Evolutionary conservation across 2,329 filamentous ascomycete species (phyloP).

Genomic region (Aspergillus hortae): DNA sequence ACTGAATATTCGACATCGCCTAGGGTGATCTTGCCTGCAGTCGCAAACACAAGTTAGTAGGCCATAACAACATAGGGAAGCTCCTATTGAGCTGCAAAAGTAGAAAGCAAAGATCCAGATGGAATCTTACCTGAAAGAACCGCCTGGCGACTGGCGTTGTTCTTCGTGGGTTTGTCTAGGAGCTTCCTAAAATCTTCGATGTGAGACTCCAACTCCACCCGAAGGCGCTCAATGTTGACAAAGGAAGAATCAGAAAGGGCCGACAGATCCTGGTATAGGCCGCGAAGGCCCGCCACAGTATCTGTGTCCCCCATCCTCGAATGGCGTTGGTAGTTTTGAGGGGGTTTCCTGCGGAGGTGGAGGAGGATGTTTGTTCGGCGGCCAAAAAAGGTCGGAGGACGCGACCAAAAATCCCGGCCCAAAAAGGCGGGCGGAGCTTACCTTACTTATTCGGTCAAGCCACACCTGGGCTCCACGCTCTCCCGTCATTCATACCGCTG

Average conservation of each 20-base stretch:
- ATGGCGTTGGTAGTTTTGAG: slow-evolving; percentile 25
- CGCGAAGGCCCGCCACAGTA: slow-evolving; percentile 72
- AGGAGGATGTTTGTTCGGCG: slow-evolving; percentile 25
- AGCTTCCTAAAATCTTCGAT: slow-evolving; percentile 66
- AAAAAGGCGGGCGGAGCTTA: slow-evolving; percentile 4
- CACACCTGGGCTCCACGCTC: neutral
- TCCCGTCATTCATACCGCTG: neutral
- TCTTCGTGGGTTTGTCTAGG: slow-evolving; percentile 71
- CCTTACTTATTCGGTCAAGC: slow-evolving; percentile 1
- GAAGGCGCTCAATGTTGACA: slow-evolving; percentile 66
- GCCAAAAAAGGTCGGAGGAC: slow-evolving; percentile 34
- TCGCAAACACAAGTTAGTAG: slow-evolving; percentile 17
- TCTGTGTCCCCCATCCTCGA: slow-evolving; percentile 66
- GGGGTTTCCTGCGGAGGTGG: slow-evolving; percentile 14
- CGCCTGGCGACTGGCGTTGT: slow-evolving; percentile 68
- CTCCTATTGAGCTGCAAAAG: neutral
- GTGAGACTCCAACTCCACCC: slow-evolving; percentile 62
- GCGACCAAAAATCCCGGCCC: slow-evolving; percentile 34
- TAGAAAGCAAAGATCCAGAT: neutral
- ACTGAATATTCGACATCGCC: slow-evolving; percentile 71
- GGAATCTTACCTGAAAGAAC: slow-evolving; percentile 61
- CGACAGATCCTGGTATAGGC: slow-evolving; percentile 79
- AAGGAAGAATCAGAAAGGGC: slow-evolving; percentile 69
- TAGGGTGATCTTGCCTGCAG: slow-evolving; percentile 69
- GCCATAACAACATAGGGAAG: neutral